Percentiles rank a stretch among this genome's conserved stretches.
These are phyloP conservation scores for Rhododendron mucronatum DNA, from an alignment of 148 eudicot species.

Conservation along the genomic window DNA sequence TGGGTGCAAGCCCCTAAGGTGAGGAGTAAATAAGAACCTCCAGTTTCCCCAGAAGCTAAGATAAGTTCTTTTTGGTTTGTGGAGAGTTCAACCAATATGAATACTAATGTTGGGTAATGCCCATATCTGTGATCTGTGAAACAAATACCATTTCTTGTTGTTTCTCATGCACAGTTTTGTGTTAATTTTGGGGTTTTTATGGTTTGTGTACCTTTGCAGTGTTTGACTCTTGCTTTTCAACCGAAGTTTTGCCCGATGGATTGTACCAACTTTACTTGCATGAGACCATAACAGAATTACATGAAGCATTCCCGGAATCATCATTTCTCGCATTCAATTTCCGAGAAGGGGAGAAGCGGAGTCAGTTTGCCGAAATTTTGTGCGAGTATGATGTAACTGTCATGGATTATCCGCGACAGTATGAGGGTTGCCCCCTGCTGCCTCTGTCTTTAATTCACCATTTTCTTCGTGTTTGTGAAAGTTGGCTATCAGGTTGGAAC, in stretches of 20 bases:
- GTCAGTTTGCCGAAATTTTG: slow-evolving; percentile 83
- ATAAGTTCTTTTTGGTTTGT: not conserved
- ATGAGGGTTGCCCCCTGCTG: slow-evolving; percentile 93
- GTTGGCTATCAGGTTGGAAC: slow-evolving; percentile 79
- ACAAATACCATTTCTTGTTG: not conserved
- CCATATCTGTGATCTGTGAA: not conserved
- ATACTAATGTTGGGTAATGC: not conserved
- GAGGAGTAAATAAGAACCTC: not conserved
- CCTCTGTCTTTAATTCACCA: slow-evolving; percentile 89
- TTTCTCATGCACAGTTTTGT: not conserved
- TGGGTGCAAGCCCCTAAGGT: not conserved
- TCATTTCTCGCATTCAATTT: slow-evolving; percentile 97
- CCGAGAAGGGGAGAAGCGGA: slow-evolving; percentile 94
- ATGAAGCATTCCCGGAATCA: slow-evolving; percentile 79
- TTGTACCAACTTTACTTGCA: slow-evolving; percentile 87
- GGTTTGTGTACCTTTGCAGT: slow-evolving; percentile 47
- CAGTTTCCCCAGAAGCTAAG: not conserved
- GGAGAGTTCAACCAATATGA: not conserved
- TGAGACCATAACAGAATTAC: slow-evolving; percentile 76
- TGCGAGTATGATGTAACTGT: slow-evolving; percentile 90
- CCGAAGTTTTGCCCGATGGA: slow-evolving; percentile 90
- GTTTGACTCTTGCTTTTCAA: slow-evolving; percentile 96
- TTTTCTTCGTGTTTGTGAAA: slow-evolving; percentile 87
- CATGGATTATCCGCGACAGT: slow-evolving; percentile 94
- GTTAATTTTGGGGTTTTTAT: not conserved